Base-by-base conservation (phyloP, 2,329 filamentous ascomycete genomes). In the Venturia pyrina region DNA sequence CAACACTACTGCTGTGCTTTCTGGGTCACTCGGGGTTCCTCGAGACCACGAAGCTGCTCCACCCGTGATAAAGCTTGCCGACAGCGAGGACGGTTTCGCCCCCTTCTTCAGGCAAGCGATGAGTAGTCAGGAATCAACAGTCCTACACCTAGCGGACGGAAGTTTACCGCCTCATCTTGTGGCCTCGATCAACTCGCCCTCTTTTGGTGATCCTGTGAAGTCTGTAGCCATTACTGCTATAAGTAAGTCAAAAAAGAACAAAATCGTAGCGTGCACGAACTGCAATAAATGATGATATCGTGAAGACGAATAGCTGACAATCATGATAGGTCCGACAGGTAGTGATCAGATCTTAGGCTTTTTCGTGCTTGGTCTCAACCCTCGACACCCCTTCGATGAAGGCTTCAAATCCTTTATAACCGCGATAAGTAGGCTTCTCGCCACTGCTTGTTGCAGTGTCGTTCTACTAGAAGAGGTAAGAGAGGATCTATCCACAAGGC, bases 311-410 rank as follows among this genome's bases (percentile, higher is more conserved):
- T 2, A 11, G n/a, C 46, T 48, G n/a, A 37, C 24, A 34, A 5
- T 24, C 11, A 32, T 11, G n/a, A 7, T 11, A 48, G 46, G 46
- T 41, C 40, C 62, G 7, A 65, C 41, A 17, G 44, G 62, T 5
- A 15, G 13, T 6, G 28, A 63, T 41, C 11, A 28, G 32, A 34
- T 50, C 21, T 2, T 63, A 10, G 62, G 62, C 7, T 63, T 63
- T 17, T 46, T 48, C n/a, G 62, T 63, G 5, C 32, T 63, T 24
- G 62, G 62, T n/a, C 44, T 44, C 10, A 63, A 63, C 10, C 21
- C 62, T 10, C 62, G 62, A 37, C 41, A 44, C 21, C 62, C 62
- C 11, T 63, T 63, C 24, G 62, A 63, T 32, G 43, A 50, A 13
- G 43, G 44, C 10, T 44, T 28, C 19, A 19, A 7, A 34, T 32